Evolutionary conservation across 177 flowering plant species (phyloP), one percentile per base, ranked within the genome.

Genomic region (Tripterygium wilfordii): DNA sequence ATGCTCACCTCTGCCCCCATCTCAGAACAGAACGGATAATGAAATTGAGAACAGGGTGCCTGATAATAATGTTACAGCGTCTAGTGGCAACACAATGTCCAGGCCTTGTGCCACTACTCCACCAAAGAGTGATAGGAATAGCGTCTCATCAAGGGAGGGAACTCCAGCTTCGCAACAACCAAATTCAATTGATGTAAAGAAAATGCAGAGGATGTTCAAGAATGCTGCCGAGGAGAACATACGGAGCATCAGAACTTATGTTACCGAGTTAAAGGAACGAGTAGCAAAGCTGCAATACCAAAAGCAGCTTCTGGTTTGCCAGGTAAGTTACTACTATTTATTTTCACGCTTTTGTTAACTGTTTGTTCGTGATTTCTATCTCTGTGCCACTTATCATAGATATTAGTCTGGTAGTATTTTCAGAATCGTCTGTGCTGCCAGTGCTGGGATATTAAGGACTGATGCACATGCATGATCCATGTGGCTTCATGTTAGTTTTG

Each of bases 271-370:
- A 57, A 84, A 88, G 68, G 94, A 84, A 56, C 56, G 92, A 48
- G 86, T 88, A 16, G 88, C 90, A 35, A 88, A 84, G 69, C 75
- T 87, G 37, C 92, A 84, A 45, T 87, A 87, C 62, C 96, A 87
- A 48, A 87, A 87, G 56, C 88, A 84, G 57, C 89, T 87, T 48
- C 77, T 87, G 24, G 88, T 84, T 61, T 82, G 92, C 62, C 92
- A 87, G 88, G 96, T 87, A 30, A 70, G 65, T 37, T 35, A 6
- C 16, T 13, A 35, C 18, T 42, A 38, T 23, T n/a, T n/a, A n/a
- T n/a, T n/a, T n/a, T n/a, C n/a, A n/a, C n/a, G n/a, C n/a, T n/a
- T n/a, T n/a, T n/a, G n/a, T n/a, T n/a, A n/a, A n/a, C n/a, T n/a
- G n/a, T n/a, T n/a, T n/a, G n/a, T n/a, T n/a, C n/a, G n/a, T n/a